Percentiles rank a stretch among this genome's conserved stretches.
phyloP scores from a whole-genome alignment of 768 basidiomycete species.

The Tricholoma sp. region DNA sequence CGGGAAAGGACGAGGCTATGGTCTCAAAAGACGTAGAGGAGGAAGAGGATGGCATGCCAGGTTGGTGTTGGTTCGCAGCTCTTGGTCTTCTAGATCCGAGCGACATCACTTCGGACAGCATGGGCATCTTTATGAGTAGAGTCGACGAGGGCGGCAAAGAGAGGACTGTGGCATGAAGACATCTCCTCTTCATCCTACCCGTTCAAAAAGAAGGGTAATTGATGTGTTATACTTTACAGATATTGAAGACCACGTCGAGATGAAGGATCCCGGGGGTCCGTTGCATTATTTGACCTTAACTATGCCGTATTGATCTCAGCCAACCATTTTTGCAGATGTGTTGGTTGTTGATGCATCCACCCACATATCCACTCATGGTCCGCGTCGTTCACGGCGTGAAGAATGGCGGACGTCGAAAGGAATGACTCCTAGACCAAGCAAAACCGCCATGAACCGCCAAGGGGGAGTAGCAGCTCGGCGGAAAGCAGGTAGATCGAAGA shows the following conservation, averaged over 20 bases:
- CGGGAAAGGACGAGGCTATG: conserved; percentile 32
- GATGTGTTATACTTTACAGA: conserved; percentile 34
- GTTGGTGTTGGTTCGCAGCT: conserved; percentile 61
- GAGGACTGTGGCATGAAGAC: conserved; percentile 21
- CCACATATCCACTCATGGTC: conserved; percentile 76
- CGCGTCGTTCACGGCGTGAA: conserved; percentile 70
- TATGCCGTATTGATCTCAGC: background rate
- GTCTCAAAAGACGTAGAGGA: conserved; percentile 27
- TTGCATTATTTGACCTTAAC: background rate
- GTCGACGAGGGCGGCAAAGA: conserved; percentile 1
- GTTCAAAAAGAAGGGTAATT: conserved; percentile 30
- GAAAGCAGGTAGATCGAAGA: conserved; percentile 65
- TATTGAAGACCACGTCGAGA: conserved; percentile 17
- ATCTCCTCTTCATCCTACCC: conserved; percentile 28
- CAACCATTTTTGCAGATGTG: conserved; percentile 30
- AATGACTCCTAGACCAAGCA: conserved; percentile 43
- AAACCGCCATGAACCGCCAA: conserved; percentile 61
- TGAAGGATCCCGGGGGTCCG: conserved; percentile 30
- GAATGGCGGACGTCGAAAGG: conserved; percentile 83
- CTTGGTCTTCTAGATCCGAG: conserved; percentile 55
- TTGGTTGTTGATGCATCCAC: conserved; percentile 50
- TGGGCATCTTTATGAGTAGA: conserved; percentile 31
- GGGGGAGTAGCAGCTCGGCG: conserved; percentile 54
- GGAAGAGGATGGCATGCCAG: conserved; percentile 42
- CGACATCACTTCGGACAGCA: conserved; percentile 47